Evolutionary conservation across 208 protist genomes (phyloP).

Genomic region (Plasmodiophora brassicae): DNA sequence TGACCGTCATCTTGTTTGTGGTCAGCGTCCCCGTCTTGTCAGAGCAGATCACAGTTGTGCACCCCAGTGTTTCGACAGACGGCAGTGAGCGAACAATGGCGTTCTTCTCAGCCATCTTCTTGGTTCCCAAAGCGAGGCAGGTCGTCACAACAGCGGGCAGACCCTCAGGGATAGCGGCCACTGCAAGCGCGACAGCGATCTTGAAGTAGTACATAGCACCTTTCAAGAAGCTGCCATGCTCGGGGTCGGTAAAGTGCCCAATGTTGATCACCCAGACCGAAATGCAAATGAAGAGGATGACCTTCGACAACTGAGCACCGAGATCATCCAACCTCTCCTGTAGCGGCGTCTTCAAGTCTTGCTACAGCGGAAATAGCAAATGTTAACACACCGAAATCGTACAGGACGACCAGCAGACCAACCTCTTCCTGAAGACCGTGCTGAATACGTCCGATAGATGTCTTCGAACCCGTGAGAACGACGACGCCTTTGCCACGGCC

Average conservation of each 20-base stretch:
- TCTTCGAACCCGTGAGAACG: conserved; percentile 71
- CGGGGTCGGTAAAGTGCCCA: conserved; percentile 61
- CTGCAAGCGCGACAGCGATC: conserved; percentile 89
- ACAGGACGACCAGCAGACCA: background rate
- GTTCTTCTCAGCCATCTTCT: conserved; percentile 86
- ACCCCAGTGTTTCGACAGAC: conserved; percentile 93
- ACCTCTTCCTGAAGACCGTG: conserved; percentile 22
- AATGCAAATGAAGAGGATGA: conserved; percentile 62
- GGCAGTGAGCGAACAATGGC: conserved; percentile 85
- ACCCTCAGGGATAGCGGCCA: conserved; percentile 96
- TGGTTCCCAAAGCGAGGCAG: conserved; percentile 85
- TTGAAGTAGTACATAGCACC: conserved; percentile 83
- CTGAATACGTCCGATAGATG: conserved; percentile 32
- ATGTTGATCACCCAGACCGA: conserved; percentile 79
- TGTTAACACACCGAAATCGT: background rate
- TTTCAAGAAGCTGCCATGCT: conserved; percentile 66
- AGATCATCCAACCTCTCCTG: conserved; percentile 91
- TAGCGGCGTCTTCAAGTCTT: conserved; percentile 63
- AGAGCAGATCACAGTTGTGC: conserved; percentile 92
- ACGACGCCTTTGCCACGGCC: conserved; percentile 83
- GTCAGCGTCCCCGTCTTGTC: conserved; percentile 99
- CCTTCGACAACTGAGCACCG: conserved; percentile 77
- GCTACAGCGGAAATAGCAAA: background rate
- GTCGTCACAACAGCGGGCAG: conserved; percentile 91
- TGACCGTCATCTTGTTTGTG: conserved; percentile 93